phyloP scores from a whole-genome alignment of 2,329 filamentous ascomycete genomes.

The Lomentospora prolificans region DNA sequence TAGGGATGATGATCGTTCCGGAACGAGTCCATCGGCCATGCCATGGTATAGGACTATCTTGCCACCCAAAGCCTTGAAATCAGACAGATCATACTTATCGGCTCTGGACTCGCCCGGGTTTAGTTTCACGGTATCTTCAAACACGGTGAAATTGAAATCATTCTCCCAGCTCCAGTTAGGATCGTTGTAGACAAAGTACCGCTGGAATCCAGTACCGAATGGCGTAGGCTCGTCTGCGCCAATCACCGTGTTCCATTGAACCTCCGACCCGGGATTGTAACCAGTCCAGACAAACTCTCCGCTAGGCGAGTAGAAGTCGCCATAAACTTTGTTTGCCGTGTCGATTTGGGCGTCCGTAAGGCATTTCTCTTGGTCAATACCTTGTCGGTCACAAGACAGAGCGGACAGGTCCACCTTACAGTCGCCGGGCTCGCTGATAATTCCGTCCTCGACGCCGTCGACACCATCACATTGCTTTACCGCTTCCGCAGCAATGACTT shows the following conservation, averaged over 20 bases:
- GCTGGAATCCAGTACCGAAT: conserved; percentile 16
- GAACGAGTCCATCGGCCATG: conserved; percentile 25
- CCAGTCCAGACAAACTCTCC: conserved; percentile 19
- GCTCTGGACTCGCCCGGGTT: conserved; percentile 17
- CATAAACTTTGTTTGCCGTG: conserved; percentile 19
- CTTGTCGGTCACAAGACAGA: conserved; percentile 27
- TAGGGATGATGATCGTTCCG: conserved; percentile 19
- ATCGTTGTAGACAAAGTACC: conserved; percentile 19
- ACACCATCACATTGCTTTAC: conserved; percentile 35
- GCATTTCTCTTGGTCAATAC: conserved; percentile 19
- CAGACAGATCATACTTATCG: conserved; percentile 18
- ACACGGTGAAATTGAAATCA: conserved; percentile 13
- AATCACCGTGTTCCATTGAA: conserved; percentile 7
- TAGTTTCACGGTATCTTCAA: conserved; percentile 13
- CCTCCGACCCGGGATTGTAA: conserved; percentile 35
- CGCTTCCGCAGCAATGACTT: conserved; percentile 28
- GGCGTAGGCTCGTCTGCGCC: background rate
- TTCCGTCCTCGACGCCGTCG: conserved; percentile 36
- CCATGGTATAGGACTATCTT: conserved; percentile 34
- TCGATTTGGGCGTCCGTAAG: conserved; percentile 29
- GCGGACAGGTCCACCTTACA: conserved; percentile 29
- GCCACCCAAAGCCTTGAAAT: conserved; percentile 23
- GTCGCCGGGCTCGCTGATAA: conserved; percentile 32
- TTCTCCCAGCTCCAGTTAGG: conserved; percentile 19
- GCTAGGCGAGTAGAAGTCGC: conserved; percentile 16